Conservation (phyloP, 345 rosid genomes). For the Tarenaya hassleriana region DNA sequence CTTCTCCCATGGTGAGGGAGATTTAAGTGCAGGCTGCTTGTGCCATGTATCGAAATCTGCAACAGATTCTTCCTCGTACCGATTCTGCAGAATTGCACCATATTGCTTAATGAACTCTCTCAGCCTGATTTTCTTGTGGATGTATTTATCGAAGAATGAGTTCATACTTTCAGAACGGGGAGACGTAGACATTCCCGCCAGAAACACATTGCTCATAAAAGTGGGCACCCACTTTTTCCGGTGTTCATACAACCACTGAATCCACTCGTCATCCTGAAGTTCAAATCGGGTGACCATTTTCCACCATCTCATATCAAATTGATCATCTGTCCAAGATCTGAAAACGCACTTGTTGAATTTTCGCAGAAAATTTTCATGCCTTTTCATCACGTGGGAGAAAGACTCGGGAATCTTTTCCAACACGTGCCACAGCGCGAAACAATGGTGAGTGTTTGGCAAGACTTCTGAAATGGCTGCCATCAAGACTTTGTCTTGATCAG, state of each 20-base stretch:
- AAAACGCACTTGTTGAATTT: constrained; percentile 60
- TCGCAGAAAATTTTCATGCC: constrained; percentile 43
- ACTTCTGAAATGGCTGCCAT: constrained; percentile 33
- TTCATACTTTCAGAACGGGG: constrained; percentile 57
- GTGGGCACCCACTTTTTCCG: constrained; percentile 54
- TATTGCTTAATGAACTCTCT: constrained; percentile 58
- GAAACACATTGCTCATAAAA: constrained; percentile 38
- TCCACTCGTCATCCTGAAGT: constrained; percentile 48
- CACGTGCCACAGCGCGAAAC: constrained; percentile 41
- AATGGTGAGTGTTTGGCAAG: constrained; percentile 38
- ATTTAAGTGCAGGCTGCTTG: constrained; percentile 56
- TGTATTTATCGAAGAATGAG: constrained; percentile 50
- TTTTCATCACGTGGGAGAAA: constrained; percentile 35
- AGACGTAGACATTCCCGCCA: constrained; percentile 53
- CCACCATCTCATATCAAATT: constrained; percentile 58
- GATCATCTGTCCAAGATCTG: constrained; percentile 53
- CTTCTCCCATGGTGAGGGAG: constrained; percentile 72
- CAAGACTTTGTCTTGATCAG: constrained; percentile 39
- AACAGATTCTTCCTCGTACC: constrained; percentile 59
- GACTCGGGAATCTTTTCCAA: constrained; percentile 41
- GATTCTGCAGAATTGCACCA: constrained; percentile 45
- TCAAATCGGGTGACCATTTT: constrained; percentile 54
- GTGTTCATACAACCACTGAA: constrained; percentile 49
- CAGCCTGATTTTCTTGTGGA: constrained; percentile 54
- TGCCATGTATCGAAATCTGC: constrained; percentile 66